A percentile compares a stretch with the other conserved stretches of the same genome.
phyloP scores from a whole-genome alignment of 2,329 filamentous ascomycete genomes.

The Trichoderma polysporum region DNA sequence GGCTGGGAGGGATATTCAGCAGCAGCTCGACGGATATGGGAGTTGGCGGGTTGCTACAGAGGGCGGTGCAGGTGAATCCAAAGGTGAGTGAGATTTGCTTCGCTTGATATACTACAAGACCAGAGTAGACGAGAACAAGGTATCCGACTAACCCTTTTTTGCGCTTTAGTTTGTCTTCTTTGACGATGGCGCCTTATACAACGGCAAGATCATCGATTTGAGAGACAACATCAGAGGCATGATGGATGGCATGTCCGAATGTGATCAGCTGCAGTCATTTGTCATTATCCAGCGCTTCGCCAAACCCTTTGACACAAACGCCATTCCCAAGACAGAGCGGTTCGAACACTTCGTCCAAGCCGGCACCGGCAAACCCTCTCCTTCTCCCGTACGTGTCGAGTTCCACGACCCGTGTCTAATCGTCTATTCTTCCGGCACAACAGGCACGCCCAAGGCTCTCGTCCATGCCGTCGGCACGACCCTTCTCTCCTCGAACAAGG shows the following conservation, averaged over 20 bases:
- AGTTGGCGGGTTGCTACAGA: conserved; percentile 71
- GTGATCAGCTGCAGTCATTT: conserved; percentile 60
- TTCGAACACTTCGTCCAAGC: conserved; percentile 46
- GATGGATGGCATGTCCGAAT: conserved; percentile 61
- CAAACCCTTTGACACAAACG: conserved; percentile 57
- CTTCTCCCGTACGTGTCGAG: conserved; percentile 58
- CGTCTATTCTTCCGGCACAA: conserved; percentile 79
- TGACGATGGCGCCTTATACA: conserved; percentile 78
- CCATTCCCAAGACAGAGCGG: conserved; percentile 49
- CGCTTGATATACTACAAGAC: neutral
- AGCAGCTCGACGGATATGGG: conserved; percentile 83
- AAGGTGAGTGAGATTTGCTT: conserved; percentile 43
- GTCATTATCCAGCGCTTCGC: conserved; percentile 67
- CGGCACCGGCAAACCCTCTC: conserved; percentile 32
- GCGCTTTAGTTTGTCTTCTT: conserved; percentile 67
- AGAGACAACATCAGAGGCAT: conserved; percentile 71
- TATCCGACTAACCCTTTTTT: neutral
- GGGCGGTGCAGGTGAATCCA: conserved; percentile 72
- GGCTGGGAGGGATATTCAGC: conserved; percentile 73
- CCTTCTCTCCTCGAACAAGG: conserved; percentile 57
- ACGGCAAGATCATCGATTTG: conserved; percentile 72
- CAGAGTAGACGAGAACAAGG: neutral
- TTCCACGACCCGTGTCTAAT: conserved; percentile 78
- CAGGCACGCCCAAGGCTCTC: conserved; percentile 81
- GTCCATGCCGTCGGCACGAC: conserved; percentile 72